These are phyloP conservation scores for Termitomyces sp. DNA, from an alignment of 1,284 basidiomycete genomes.

Conservation along the genomic window DNA sequence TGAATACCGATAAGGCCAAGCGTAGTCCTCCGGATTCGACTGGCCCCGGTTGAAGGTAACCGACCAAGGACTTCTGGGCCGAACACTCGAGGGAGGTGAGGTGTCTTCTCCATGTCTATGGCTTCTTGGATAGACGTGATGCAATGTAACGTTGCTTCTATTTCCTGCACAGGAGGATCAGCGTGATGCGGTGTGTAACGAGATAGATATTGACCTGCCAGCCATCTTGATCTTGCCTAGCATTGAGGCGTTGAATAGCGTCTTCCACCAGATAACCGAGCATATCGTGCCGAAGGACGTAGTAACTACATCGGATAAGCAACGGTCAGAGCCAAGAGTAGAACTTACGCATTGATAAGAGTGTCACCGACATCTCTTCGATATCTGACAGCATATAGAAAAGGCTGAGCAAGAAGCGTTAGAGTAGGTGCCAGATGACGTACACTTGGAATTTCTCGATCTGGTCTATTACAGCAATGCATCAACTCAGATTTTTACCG, in stretches of 20 bases:
- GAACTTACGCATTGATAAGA: slow-evolving; percentile 77
- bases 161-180: slow-evolving; percentile 44
- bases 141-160: slow-evolving; percentile 82
- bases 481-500: slow-evolving; percentile 3
- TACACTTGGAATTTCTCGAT: slow-evolving; percentile 72
- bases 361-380: slow-evolving; percentile 87
- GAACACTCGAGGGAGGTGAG: slow-evolving; percentile 64
- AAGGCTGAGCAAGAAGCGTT: not conserved
- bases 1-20: slow-evolving; percentile 65
- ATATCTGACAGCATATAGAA: slow-evolving; percentile 45
- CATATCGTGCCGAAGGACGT: slow-evolving; percentile 80
- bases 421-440: not conserved
- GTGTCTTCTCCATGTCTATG: slow-evolving; percentile 68
- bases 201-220: slow-evolving; percentile 62
- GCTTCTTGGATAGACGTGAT: slow-evolving; percentile 84
- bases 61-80: slow-evolving; percentile 62
- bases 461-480: slow-evolving; percentile 46
- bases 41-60: slow-evolving; percentile 59
- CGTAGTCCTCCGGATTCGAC: slow-evolving; percentile 68
- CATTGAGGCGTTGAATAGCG: slow-evolving; percentile 47
- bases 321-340: not conserved
- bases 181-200: not conserved
- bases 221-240: slow-evolving; percentile 31
- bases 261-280: slow-evolving; percentile 64
- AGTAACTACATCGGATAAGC: slow-evolving; percentile 55